These are phyloP conservation scores for Eremothecium sinecaudum DNA, from an alignment of 1,139 yeast genomes.

Conservation along the genomic window DNA sequence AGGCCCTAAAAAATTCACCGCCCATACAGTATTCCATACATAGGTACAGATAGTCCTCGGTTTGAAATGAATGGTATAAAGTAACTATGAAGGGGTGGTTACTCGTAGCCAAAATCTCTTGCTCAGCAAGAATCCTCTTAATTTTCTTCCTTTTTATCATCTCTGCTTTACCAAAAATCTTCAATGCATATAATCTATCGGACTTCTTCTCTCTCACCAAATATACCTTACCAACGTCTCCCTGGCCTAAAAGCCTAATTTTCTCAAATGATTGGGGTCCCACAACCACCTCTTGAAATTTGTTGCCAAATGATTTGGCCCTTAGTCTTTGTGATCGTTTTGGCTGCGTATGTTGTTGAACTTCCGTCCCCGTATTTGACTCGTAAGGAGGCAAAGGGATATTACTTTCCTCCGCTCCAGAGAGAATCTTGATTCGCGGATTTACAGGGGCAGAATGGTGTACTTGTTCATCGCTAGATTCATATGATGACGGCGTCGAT, in stretches of 20 bases:
- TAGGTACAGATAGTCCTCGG: slow-evolving; percentile 82
- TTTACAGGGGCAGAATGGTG: not conserved
- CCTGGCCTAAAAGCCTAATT: slow-evolving; percentile 80
- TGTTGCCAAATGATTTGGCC: slow-evolving; percentile 45
- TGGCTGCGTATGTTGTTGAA: slow-evolving; percentile 2
- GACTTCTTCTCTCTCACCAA: slow-evolving; percentile 75
- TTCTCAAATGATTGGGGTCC: slow-evolving; percentile 83
- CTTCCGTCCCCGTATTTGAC: not conserved
- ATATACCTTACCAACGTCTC: slow-evolving; percentile 96
- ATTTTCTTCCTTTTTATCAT: slow-evolving; percentile 93
- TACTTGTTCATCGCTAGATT: not conserved
- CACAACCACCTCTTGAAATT: slow-evolving; percentile 69
- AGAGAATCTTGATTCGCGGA: not conserved
- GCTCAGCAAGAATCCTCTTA: slow-evolving; percentile 91
- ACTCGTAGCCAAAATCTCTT: slow-evolving; percentile 88
- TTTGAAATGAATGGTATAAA: slow-evolving; percentile 90
- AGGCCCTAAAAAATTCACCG: slow-evolving; percentile 94
- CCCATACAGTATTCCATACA: slow-evolving; percentile 99
- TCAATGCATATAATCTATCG: slow-evolving; percentile 80
- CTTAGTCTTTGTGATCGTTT: slow-evolving; percentile 39
- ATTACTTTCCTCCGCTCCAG: not conserved
- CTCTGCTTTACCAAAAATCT: slow-evolving; percentile 78
- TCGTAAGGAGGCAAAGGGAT: not conserved
- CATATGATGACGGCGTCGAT: not conserved
- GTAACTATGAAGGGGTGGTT: slow-evolving; percentile 97